These are phyloP conservation scores for Monosporascus sp. DNA, from an alignment of 2,329 filamentous ascomycete genomes.

Conservation along the genomic window DNA sequence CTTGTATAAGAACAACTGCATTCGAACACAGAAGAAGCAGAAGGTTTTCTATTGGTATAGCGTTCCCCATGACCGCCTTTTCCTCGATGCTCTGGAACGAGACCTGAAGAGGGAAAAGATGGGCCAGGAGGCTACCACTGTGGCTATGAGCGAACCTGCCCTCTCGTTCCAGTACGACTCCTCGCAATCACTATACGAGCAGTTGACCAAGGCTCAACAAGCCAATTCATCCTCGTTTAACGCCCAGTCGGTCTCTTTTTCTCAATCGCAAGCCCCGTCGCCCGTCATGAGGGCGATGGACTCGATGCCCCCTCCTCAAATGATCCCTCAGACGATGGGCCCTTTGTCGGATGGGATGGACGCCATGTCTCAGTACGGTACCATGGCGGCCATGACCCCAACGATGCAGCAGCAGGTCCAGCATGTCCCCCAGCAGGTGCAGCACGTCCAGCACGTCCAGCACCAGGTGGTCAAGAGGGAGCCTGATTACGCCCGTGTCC, in stretches of 20 bases:
- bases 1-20: constrained; percentile 99
- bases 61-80: constrained; percentile 93
- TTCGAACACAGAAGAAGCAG: constrained; percentile 99
- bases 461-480: constrained; percentile 75
- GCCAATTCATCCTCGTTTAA: constrained; percentile 96
- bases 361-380: constrained; percentile 63
- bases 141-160: constrained; percentile 93
- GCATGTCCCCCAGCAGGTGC: constrained; percentile 49
- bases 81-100: constrained; percentile 93
- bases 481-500: constrained; percentile 72
- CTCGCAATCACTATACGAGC: constrained; percentile 97
- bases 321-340: constrained; percentile 60
- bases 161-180: constrained; percentile 99
- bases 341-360: constrained; percentile 62
- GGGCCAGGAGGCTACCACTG: constrained; percentile 91
- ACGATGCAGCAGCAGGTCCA: constrained; percentile 57
- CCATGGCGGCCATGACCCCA: constrained; percentile 65
- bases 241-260: constrained; percentile 63
- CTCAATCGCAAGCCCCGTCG: constrained; percentile 76
- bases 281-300: constrained; percentile 88
- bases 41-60: constrained; percentile 99
- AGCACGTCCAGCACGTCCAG: constrained; percentile 49
- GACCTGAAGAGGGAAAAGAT: constrained; percentile 99
- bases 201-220: constrained; percentile 98
- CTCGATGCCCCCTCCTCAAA: constrained; percentile 86